Percentiles rank a stretch among this genome's conserved stretches.
These are phyloP conservation scores for Corynascus novoguineensis DNA, from an alignment of 495 filamentous ascomycete species.

Conservation along the genomic window DNA sequence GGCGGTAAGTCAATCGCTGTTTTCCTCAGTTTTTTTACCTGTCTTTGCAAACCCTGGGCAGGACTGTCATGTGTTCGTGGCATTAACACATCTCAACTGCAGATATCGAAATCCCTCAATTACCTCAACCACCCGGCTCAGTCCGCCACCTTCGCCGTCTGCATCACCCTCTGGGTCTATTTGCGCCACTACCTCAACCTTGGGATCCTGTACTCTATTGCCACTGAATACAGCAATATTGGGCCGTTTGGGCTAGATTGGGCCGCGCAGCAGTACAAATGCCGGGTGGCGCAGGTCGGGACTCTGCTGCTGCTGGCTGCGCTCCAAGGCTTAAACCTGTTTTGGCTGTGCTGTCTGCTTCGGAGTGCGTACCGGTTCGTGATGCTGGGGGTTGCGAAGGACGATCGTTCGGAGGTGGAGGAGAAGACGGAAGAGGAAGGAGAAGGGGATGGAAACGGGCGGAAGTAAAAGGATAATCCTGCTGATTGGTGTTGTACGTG, in stretches of 20 bases:
- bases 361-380: conserved; percentile 59
- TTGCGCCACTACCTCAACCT: conserved; percentile 89
- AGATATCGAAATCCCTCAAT: conserved; percentile 92
- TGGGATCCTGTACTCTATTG: conserved; percentile 72
- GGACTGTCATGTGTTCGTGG: too few species aligned
- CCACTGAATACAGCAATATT: conserved; percentile 82
- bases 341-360: conserved; percentile 80
- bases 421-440: conserved; percentile 38
- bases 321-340: conserved; percentile 74
- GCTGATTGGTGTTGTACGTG: neutral
- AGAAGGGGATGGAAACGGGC: neutral
- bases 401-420: conserved; percentile 52
- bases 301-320: conserved; percentile 62
- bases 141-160: conserved; percentile 61
- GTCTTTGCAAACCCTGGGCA: neutral
- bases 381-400: conserved; percentile 41
- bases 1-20: conserved; percentile 57
- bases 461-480: too few species aligned
- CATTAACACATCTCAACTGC: neutral
- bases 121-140: conserved; percentile 63
- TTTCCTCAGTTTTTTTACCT: neutral
- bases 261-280: conserved; percentile 79
- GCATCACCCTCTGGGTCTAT: conserved; percentile 78
- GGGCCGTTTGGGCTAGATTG: conserved; percentile 84
- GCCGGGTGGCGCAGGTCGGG: conserved; percentile 65